Evolutionary conservation across 2,329 filamentous ascomycete species (phyloP), one percentile per base, ranked within the genome.

Genomic region (Cordyceps pruinosa): DNA sequence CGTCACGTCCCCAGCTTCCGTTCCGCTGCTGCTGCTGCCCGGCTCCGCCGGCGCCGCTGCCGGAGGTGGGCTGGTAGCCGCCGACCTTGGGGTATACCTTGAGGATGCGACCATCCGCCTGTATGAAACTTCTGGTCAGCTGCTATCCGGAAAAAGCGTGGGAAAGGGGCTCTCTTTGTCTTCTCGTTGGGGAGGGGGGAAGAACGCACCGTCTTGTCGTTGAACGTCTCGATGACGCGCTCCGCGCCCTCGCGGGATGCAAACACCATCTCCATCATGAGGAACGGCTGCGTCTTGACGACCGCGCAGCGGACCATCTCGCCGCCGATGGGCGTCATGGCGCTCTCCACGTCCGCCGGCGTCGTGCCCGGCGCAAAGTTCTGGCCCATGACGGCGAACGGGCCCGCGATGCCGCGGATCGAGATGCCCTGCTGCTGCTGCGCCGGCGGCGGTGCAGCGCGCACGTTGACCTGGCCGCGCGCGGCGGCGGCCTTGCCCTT

Each of bases 311-410:
- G 83, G 25, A 80, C 67, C 65, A 90, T 79, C 60, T 85, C 77
- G 30, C 87, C 88, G 39, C 87, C 88, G n/a, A 89, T 75, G 0
- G 84, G 84, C n/a, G 79, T 81, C 83, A 94, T 85, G 57, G 89
- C 89, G 64, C 86, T 88, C 75, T 91, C 88, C 59, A 94, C 90
- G 66, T 94, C 89, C 30, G 87, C 88, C 2, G 86, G 87, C 7
- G 89, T 91, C 1, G 89, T 94, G 37, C 89, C 89, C 2, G 83
- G 83, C 13, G 89, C 89, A 68, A 94, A 90, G 75, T 94, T 94
- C 70, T 89, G 86, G 3, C 87, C 88, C 68, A 90, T 81, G 25
- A 94, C 81, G 19, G 82, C 80, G 64, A 82, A 89, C 1, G 88
- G 88, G 0, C 88, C 86, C 1, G 85, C 85, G 9, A 87, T 74